Evolutionary conservation across 2,329 filamentous ascomycete genomes (phyloP).

Genomic region (Biscogniauxia sp.): DNA sequence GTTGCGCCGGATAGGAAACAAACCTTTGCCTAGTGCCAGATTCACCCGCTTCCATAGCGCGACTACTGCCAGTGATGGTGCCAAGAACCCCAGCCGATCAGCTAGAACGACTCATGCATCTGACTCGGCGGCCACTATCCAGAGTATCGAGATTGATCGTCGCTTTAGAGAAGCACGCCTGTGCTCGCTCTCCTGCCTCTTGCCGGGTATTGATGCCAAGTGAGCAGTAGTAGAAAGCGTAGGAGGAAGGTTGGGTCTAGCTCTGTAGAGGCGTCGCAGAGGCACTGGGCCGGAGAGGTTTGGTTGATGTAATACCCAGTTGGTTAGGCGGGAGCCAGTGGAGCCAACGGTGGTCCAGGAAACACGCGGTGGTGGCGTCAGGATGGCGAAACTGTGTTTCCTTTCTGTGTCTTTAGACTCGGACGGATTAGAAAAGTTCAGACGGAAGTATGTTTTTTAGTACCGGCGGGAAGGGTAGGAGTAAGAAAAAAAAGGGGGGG

Average conservation of each 20-base stretch:
- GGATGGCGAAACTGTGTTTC: slow-evolving; percentile 25
- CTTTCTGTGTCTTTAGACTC: slow-evolving; percentile 13
- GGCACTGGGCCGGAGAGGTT: slow-evolving; percentile 10
- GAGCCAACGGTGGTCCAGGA: slow-evolving; percentile 12
- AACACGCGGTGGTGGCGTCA: slow-evolving; percentile 23
- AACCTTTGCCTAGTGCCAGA: slow-evolving; percentile 37
- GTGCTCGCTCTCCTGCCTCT: slow-evolving; percentile 2
- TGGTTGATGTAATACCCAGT: slow-evolving; percentile 15
- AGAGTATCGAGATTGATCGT: slow-evolving; percentile 14
- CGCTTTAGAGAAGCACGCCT: slow-evolving; percentile 11
- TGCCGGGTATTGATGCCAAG: slow-evolving; percentile 1
- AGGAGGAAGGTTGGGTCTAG: slow-evolving; percentile 15
- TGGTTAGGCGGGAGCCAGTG: slow-evolving; percentile 17
- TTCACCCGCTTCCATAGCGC: slow-evolving; percentile 37
- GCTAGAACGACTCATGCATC: slow-evolving; percentile 33
- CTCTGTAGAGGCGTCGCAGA: slow-evolving; percentile 11
- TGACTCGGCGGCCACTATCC: slow-evolving; percentile 24
- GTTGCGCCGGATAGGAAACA: slow-evolving; percentile 24
- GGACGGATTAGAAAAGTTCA: slow-evolving; percentile 25
- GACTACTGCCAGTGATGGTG: slow-evolving; percentile 32
- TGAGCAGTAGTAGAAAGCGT: slow-evolving; percentile 6
- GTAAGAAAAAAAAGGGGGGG: slow-evolving; percentile 7
- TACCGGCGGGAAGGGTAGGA: slow-evolving; percentile 19
- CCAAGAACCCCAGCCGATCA: slow-evolving; percentile 33
- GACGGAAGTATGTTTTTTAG: slow-evolving; percentile 15